Conservation (phyloP, 2,329 filamentous ascomycete species). For the Aureobasidium sp. region DNA sequence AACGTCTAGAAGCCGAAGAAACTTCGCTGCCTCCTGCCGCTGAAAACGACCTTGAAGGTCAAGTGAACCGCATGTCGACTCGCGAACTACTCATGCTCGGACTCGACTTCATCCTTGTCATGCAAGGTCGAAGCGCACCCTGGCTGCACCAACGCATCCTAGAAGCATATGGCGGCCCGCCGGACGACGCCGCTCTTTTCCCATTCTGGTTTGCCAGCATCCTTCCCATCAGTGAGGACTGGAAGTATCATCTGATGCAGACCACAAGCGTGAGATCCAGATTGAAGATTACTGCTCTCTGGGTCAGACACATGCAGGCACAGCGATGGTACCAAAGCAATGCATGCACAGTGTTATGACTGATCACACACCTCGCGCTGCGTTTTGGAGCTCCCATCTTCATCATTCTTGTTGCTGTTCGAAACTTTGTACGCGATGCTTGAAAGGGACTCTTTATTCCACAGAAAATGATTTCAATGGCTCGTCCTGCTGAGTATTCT, state of each 20-base stretch:
- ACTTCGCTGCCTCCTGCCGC: slow-evolving; percentile 30
- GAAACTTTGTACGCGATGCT: neutral
- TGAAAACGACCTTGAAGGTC: slow-evolving; percentile 22
- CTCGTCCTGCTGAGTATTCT: neutral
- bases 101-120: slow-evolving; percentile 58
- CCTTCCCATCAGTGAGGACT: slow-evolving; percentile 64
- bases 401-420: slow-evolving; percentile 19
- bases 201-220: slow-evolving; percentile 88
- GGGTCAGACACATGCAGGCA: slow-evolving; percentile 65
- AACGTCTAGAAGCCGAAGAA: slow-evolving; percentile 63
- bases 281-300: slow-evolving; percentile 71
- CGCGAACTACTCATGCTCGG: slow-evolving; percentile 58
- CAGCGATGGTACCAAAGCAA: slow-evolving; percentile 53
- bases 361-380: slow-evolving; percentile 19
- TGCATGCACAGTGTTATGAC: slow-evolving; percentile 34
- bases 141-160: slow-evolving; percentile 70
- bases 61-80: slow-evolving; percentile 56
- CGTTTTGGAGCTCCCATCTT: slow-evolving; percentile 21
- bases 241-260: slow-evolving; percentile 68
- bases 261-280: slow-evolving; percentile 70
- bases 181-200: slow-evolving; percentile 65
- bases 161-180: slow-evolving; percentile 67
- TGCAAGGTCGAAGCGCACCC: slow-evolving; percentile 57
- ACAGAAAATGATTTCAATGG: neutral
- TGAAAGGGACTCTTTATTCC: neutral